Evolutionary conservation across 2,329 filamentous ascomycete species (phyloP).

Genomic region (Alternaria arbusti): DNA sequence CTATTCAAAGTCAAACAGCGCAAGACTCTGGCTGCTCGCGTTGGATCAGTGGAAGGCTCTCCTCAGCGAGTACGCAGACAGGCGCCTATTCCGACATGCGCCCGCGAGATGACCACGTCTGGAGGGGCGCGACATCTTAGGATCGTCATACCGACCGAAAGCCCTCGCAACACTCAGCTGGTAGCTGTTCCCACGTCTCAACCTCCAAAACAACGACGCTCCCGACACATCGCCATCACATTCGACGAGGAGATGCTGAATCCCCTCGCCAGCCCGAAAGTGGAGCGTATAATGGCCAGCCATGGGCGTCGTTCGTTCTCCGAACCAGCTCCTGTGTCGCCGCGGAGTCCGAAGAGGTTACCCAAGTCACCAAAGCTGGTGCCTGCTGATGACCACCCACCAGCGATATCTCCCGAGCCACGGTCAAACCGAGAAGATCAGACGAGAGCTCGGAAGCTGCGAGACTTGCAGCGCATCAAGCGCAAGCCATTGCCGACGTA

Average conservation of each 20-base stretch:
- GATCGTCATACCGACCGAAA: constrained; percentile 34
- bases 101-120: constrained; percentile 36
- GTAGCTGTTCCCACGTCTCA: constrained; percentile 8
- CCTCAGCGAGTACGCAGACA: constrained; percentile 20
- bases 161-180: constrained; percentile 12
- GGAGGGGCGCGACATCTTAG: constrained; percentile 38
- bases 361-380: constrained; percentile 23
- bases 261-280: constrained; percentile 25
- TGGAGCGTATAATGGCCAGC: constrained; percentile 27
- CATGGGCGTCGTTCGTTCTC: constrained; percentile 20
- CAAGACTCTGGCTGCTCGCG: constrained; percentile 31
- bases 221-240: constrained; percentile 22
- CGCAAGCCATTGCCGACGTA: constrained; percentile 20
- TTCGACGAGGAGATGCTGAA: constrained; percentile 40
- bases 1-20: constrained; percentile 33
- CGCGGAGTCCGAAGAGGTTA: constrained; percentile 21
- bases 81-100: constrained; percentile 30
- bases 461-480: constrained; percentile 34
- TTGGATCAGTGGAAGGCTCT: constrained; percentile 30
- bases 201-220: constrained; percentile 10
- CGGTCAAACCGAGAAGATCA: constrained; percentile 21
- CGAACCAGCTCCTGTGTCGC: constrained; percentile 14
- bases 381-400: constrained; percentile 30
- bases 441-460: constrained; percentile 13
- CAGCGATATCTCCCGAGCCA: constrained; percentile 24